These are phyloP conservation scores for Retiboletus flavoniger DNA, from an alignment of 1,284 basidiomycete genomes.

Conservation along the genomic window DNA sequence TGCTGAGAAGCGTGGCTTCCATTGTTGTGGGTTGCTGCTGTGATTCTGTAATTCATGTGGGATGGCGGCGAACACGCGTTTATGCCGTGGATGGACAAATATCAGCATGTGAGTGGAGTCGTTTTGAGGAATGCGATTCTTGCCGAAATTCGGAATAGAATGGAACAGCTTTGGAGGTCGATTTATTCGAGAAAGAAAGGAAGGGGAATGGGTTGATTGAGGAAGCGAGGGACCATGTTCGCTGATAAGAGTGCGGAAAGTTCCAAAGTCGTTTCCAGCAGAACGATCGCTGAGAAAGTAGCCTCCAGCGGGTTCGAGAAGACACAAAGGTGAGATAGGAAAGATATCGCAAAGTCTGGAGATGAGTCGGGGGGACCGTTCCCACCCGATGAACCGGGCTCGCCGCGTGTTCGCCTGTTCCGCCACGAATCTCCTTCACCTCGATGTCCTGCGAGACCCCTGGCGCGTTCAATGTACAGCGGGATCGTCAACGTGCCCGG, in stretches of 20 bases:
- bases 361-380: neutral
- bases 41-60: slow-evolving; percentile 22
- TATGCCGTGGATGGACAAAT: slow-evolving; percentile 13
- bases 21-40: slow-evolving; percentile 18
- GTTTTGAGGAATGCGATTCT: slow-evolving; percentile 5
- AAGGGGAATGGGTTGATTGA: neutral
- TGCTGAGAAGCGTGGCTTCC: slow-evolving; percentile 29
- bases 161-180: neutral
- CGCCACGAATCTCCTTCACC: neutral
- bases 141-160: slow-evolving; percentile 18
- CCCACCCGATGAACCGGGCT: neutral
- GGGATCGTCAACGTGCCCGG: neutral
- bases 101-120: slow-evolving; percentile 1
- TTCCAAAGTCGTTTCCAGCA: slow-evolving; percentile 16
- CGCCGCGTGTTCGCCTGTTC: neutral
- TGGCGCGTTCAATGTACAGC: neutral
- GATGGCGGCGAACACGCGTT: slow-evolving; percentile 28
- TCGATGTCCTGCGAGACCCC: neutral
- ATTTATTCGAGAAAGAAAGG: slow-evolving; percentile 12
- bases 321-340: slow-evolving; percentile 5
- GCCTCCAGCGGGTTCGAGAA: slow-evolving; percentile 2
- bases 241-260: slow-evolving; percentile 24
- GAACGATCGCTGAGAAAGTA: slow-evolving; percentile 15
- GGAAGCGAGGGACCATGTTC: neutral
- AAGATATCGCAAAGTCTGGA: neutral